Percentiles rank a stretch among this genome's conserved stretches.
phyloP scores from a whole-genome alignment of 1,284 basidiomycete genomes.

The Irpex rosettiformis region DNA sequence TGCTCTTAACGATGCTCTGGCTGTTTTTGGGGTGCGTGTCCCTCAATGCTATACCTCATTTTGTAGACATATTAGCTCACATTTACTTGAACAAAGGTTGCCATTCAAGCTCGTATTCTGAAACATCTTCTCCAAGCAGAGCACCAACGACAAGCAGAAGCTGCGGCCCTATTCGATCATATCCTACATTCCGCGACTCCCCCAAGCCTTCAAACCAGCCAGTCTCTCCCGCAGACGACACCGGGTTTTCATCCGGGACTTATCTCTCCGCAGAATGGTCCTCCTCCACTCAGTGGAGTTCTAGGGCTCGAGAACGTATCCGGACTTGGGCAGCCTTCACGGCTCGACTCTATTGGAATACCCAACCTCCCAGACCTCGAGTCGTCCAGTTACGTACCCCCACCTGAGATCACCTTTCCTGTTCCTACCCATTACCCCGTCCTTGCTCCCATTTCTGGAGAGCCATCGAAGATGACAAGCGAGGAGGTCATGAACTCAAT shows the following conservation, averaged over 20 bases:
- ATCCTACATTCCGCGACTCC: not conserved
- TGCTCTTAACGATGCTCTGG: slow-evolving; percentile 50
- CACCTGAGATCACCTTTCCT: not conserved
- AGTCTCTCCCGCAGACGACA: not conserved
- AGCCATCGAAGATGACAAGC: not conserved
- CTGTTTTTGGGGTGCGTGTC: slow-evolving; percentile 50
- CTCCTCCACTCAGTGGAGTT: not conserved
- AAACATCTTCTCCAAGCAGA: slow-evolving; percentile 46
- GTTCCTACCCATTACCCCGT: not conserved
- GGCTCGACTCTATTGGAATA: not conserved
- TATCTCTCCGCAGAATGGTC: not conserved
- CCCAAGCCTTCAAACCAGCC: slow-evolving; percentile 1
- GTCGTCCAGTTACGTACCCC: not conserved
- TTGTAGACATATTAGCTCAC: not conserved
- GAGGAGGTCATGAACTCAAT: slow-evolving; percentile 16
- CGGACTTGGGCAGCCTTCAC: not conserved
- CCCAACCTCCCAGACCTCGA: not conserved
- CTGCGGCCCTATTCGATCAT: slow-evolving; percentile 24
- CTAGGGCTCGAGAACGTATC: not conserved
- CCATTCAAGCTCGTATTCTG: slow-evolving; percentile 60
- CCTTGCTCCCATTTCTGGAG: not conserved
- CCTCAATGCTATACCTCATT: not conserved
- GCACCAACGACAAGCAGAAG: slow-evolving; percentile 28
- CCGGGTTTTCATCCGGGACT: not conserved
- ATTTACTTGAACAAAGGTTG: slow-evolving; percentile 28